Conservation (phyloP, 1,139 yeast species). For the Saccharomyces hybrid region DNA sequence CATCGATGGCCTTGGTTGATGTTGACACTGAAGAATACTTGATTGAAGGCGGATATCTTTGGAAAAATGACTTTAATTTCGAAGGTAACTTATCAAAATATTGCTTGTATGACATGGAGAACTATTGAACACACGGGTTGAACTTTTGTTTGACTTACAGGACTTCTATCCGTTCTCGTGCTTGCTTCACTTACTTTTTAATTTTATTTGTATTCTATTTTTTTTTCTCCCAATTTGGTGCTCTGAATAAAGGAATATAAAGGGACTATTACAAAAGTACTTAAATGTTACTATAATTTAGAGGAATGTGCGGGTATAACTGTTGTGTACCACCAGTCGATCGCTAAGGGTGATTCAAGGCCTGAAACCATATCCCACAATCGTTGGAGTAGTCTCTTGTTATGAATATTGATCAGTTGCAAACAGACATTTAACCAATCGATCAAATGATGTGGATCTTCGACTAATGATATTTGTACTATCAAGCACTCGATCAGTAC, state of each 20-base stretch:
- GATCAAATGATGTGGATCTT: conserved; percentile 2
- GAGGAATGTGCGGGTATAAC: not conserved
- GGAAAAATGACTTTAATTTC: conserved; percentile 66
- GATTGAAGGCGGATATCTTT: conserved; percentile 83
- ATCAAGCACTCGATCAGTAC: conserved; percentile 20
- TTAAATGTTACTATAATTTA: not conserved
- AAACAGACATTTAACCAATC: conserved; percentile 6
- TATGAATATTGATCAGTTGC: conserved; percentile 3
- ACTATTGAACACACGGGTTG: not conserved
- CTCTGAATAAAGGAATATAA: not conserved
- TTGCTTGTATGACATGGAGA: conserved; percentile 8
- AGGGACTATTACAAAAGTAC: not conserved
- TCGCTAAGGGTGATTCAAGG: conserved; percentile 7
- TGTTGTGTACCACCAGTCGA: conserved; percentile 15
- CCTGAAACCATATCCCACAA: conserved; percentile 10
- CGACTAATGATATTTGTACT: conserved; percentile 15
- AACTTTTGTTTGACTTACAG: not conserved
- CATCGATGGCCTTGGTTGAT: conserved; percentile 54
- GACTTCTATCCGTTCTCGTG: not conserved
- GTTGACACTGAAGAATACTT: conserved; percentile 61
- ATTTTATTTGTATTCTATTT: not conserved
- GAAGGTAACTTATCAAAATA: conserved; percentile 57
- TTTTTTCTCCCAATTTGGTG: not conserved
- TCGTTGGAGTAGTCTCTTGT: conserved; percentile 4
- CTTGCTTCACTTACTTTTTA: not conserved